Percentiles rank a stretch among this genome's conserved stretches.
Evolutionary conservation across 106 monocot genomes (phyloP).

Genomic region (Acorus gramineus): DNA sequence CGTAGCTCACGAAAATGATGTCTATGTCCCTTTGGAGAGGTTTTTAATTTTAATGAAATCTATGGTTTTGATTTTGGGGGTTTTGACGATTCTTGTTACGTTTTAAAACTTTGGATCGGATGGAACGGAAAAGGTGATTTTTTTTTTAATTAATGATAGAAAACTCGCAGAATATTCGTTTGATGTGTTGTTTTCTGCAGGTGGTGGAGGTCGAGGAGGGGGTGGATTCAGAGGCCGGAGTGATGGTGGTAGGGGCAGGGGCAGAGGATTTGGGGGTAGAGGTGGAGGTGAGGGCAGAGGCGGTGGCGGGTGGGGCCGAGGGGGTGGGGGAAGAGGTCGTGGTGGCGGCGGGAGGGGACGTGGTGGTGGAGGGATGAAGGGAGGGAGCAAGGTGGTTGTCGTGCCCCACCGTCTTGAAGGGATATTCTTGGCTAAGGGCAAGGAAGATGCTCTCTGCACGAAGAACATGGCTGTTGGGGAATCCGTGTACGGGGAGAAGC

Average conservation of each 20-base stretch:
- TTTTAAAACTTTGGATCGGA: too few species aligned
- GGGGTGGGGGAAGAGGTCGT: slow-evolving; percentile 14
- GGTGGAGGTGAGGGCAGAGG: slow-evolving; percentile 9
- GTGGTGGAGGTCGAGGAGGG: slow-evolving; percentile 22
- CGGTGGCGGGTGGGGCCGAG: slow-evolving; percentile 9
- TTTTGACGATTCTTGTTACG: too few species aligned
- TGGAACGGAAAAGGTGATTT: too few species aligned
- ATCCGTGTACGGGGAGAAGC: slow-evolving; percentile 90
- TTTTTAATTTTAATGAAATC: too few species aligned
- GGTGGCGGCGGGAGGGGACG: slow-evolving; percentile 46
- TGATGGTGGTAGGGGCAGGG: slow-evolving; percentile 33
- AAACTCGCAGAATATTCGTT: background rate
- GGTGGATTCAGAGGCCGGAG: slow-evolving; percentile 28
- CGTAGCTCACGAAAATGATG: too few species aligned
- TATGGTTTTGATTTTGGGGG: too few species aligned
- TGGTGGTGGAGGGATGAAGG: slow-evolving; percentile 85
- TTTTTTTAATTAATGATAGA: too few species aligned
- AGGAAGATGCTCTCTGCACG: slow-evolving; percentile 94
- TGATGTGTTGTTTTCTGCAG: slow-evolving; percentile 5
- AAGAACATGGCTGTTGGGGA: slow-evolving; percentile 84
- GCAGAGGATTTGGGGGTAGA: slow-evolving; percentile 20
- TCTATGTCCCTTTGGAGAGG: too few species aligned
- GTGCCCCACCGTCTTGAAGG: slow-evolving; percentile 76
- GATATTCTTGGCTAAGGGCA: slow-evolving; percentile 84
- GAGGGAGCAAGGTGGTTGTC: slow-evolving; percentile 81